Base-by-base conservation (phyloP, 2,329 filamentous ascomycete genomes). In the Paracoccidioides lutzii region DNA sequence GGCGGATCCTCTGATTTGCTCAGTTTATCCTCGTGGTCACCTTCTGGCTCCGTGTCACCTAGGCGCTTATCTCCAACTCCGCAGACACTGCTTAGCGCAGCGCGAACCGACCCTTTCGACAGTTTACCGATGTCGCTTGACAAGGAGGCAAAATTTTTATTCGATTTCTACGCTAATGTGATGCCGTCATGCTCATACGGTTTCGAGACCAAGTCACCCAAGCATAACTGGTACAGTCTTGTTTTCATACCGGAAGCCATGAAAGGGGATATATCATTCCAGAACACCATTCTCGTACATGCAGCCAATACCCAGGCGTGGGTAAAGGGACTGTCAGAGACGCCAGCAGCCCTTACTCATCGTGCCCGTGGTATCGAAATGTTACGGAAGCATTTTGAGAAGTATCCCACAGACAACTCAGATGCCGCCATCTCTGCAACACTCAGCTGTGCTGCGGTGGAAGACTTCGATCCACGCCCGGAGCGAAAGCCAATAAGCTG, bases 221-320 rank as follows among this genome's bases (percentile, higher is more conserved):
- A 66, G 7, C 68, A 72, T 52, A 70, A 72, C 41, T 71, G 69
- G 69, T 71, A 72, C 53, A 67, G 63, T 1, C 57, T 62, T 2
- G 68, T 71, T 7, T 72, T 73, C 59, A 68, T 71, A 3, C 68
- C 70, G 3, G 68, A 69, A 55, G 70, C 62, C n/a, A 71, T 71
- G 68, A 70, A 72, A 61, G 69, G 70, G 3, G 59, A 64, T 9
- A 63, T 70, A 33, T 61, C 64, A 15, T 72, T 73, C 55, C 67
- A 71, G 52, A 71, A 71, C 49, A 70, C 67, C 3, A 66, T 71
- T 32, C 63, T 71, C 2, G 67, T 71, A 2, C 69, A 72, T 59
- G 66, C 70, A 12, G 66, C 70, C 35, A 73, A 69, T 55, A 69
- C 67, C 0, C 65, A 67, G 63, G 66, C 66, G 1, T 71, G 69